Base-by-base conservation (phyloP, 2,329 filamentous ascomycete genomes). In the Colletotrichum lupini region DNA sequence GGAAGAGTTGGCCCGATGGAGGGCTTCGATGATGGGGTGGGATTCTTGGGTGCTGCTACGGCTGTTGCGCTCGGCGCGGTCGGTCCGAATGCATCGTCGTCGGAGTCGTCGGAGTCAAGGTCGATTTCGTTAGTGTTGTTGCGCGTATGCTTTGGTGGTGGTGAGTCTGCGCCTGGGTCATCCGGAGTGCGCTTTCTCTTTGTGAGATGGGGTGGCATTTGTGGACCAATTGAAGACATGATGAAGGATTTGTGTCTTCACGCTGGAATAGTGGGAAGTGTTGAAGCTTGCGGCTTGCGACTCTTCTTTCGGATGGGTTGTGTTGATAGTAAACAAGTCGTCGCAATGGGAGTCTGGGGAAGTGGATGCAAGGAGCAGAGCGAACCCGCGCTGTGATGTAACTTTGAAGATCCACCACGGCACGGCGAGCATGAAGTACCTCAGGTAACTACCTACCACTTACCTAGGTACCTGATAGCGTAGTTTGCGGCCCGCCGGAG, bases 191-290 rank as follows among this genome's bases (percentile, higher is more conserved):
- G 89, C 78, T 92, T 92, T 78, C 91, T 87, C 81, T 92, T 92
- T 42, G 89, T 79, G 55, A 93, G 87, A 74, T 93, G 90, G 5
- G 92, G 87, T 14, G 94, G 93, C 28, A 95, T 82, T 73, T 91
- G 86, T 16, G 94, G 93, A 5, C 93, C 93, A 78, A 94, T 91
- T 42, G 90, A 91, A 63, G 91, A 85, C 92, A 94, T 94, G 28
- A 52, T 77, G 85, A 85, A 68, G 9, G 8, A 7, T 60, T 65
- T n/a, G 8, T 9, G 1, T 30, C 6, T n/a, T 26, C 28, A 16
- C 6, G 22, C 37, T 42, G 37, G 11, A 35, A 12, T 4, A 11
- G 11, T 12, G 32, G 57, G 57, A 37, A 28, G 28, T 19, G 8
- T 9, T 52, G 42, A 49, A 22, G 42, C 42, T 49, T 49, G 4